A percentile compares a stretch with the other conserved stretches of the same genome.
These are phyloP conservation scores for Fusarium vanettenii DNA, from an alignment of 2,329 filamentous ascomycete genomes.

Conservation along the genomic window DNA sequence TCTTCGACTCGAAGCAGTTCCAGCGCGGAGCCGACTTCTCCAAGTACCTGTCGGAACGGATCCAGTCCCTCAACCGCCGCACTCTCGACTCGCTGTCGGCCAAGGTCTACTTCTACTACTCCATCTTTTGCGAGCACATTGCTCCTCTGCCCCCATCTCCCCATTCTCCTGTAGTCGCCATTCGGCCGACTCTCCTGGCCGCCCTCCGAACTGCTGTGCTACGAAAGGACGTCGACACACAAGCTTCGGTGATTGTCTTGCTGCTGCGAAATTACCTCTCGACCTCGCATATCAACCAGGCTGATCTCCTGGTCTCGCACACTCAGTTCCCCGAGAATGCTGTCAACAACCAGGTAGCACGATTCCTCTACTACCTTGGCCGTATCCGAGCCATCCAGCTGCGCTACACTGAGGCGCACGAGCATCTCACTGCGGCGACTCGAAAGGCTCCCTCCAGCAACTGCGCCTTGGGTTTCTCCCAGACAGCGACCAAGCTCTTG, in stretches of 20 bases:
- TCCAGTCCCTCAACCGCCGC: constrained; percentile 90
- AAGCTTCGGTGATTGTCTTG: constrained; percentile 94
- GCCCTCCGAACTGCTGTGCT: constrained; percentile 95
- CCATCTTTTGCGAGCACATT: constrained; percentile 92
- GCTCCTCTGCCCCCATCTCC: constrained; percentile 89
- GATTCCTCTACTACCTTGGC: constrained; percentile 97
- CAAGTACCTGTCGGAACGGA: constrained; percentile 81
- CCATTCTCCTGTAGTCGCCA: constrained; percentile 85
- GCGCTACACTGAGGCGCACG: constrained; percentile 95
- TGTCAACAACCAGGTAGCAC: constrained; percentile 97
- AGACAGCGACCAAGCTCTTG: constrained; percentile 95
- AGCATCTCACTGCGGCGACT: constrained; percentile 91
- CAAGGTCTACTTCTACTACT: constrained; percentile 98
- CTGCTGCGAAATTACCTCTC: constrained; percentile 95
- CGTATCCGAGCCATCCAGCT: constrained; percentile 97
- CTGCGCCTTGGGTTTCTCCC: constrained; percentile 93
- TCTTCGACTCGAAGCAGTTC: constrained; percentile 86
- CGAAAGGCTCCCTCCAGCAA: constrained; percentile 93
- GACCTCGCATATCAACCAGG: constrained; percentile 96
- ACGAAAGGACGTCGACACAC: constrained; percentile 96
- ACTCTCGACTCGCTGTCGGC: constrained; percentile 94
- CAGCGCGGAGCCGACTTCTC: constrained; percentile 88
- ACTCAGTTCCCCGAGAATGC: constrained; percentile 95
- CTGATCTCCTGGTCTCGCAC: constrained; percentile 94
- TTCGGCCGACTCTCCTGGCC: constrained; percentile 86